Percentiles rank a stretch among this genome's conserved stretches.
Evolutionary conservation across 2,329 filamentous ascomycete species (phyloP).

Genomic region (Monosporascus ibericus): DNA sequence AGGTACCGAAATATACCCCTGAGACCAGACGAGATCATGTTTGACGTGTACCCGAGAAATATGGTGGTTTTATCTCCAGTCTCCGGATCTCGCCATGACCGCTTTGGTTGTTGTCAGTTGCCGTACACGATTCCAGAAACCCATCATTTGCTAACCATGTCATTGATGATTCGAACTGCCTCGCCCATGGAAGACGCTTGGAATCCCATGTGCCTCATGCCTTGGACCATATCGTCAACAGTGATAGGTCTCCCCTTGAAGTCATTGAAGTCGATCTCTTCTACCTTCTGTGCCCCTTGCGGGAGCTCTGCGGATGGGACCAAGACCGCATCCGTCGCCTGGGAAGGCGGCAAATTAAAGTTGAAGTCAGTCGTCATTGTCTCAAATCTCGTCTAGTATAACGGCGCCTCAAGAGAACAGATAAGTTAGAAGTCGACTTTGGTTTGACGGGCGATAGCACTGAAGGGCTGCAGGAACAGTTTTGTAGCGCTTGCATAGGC

Average conservation of each 20-base stretch:
- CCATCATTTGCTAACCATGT: slow-evolving; percentile 63
- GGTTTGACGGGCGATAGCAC: too few species aligned
- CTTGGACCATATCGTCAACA: slow-evolving; percentile 73
- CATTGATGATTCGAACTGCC: slow-evolving; percentile 86
- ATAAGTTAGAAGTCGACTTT: too few species aligned
- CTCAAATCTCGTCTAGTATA: too few species aligned
- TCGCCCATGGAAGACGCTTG: slow-evolving; percentile 69
- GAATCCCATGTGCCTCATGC: slow-evolving; percentile 83
- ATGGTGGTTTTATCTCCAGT: slow-evolving; percentile 79
- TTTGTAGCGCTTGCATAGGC: too few species aligned
- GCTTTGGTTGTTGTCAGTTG: slow-evolving; percentile 34
- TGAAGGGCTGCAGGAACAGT: too few species aligned
- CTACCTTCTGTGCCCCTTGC: slow-evolving; percentile 69
- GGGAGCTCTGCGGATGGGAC: slow-evolving; percentile 80
- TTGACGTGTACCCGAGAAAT: slow-evolving; percentile 95
- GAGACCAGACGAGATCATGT: slow-evolving; percentile 92
- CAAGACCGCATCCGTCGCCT: slow-evolving; percentile 74
- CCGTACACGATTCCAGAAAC: slow-evolving; percentile 10
- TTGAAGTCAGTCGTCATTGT: slow-evolving; percentile 18
- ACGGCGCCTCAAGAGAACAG: too few species aligned
- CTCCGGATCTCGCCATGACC: slow-evolving; percentile 75
- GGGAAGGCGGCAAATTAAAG: slow-evolving; percentile 44
- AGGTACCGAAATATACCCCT: slow-evolving; percentile 88
- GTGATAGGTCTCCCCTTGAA: slow-evolving; percentile 71
- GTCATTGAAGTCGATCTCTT: slow-evolving; percentile 88